phyloP scores from a whole-genome alignment of 345 rosid genomes.

The Lepidium sativum region DNA sequence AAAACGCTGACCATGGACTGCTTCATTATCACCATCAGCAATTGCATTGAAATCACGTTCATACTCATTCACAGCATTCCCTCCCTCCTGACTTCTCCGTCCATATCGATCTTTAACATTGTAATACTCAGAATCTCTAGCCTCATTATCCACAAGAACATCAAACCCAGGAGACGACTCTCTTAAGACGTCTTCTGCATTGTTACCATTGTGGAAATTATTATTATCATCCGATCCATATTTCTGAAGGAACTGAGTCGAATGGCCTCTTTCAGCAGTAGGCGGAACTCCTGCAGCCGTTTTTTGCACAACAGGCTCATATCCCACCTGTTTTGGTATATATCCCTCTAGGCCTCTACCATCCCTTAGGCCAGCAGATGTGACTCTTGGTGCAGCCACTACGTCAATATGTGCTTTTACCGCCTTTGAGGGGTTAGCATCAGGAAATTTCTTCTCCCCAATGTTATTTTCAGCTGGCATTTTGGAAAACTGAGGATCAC shows the following conservation, averaged over 20 bases:
- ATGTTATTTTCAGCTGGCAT: slow-evolving; percentile 32
- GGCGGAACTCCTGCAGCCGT: slow-evolving; percentile 26
- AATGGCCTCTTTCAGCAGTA: slow-evolving; percentile 35
- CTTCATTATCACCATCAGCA: slow-evolving; percentile 42
- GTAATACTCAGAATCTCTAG: slow-evolving; percentile 55
- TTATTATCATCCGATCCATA: slow-evolving; percentile 43
- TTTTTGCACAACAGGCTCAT: slow-evolving; percentile 39
- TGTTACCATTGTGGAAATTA: slow-evolving; percentile 49
- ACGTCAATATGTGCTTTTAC: slow-evolving; percentile 26
- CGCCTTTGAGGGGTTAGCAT: slow-evolving; percentile 25
- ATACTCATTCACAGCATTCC: slow-evolving; percentile 51
- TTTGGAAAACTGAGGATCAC: slow-evolving; percentile 31
- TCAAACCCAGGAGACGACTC: slow-evolving; percentile 91
- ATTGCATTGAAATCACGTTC: slow-evolving; percentile 44
- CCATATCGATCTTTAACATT: slow-evolving; percentile 66
- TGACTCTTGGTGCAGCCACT: slow-evolving; percentile 27
- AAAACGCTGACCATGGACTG: slow-evolving; percentile 33
- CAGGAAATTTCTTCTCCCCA: slow-evolving; percentile 31
- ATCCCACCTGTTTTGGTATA: slow-evolving; percentile 21
- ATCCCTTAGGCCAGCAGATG: slow-evolving; percentile 29
- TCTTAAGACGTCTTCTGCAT: slow-evolving; percentile 54
- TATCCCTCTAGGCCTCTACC: slow-evolving; percentile 27
- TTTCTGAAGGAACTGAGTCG: slow-evolving; percentile 36
- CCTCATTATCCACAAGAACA: slow-evolving; percentile 91
- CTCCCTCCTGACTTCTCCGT: slow-evolving; percentile 46